phyloP scores from a whole-genome alignment of 305 asterid species.

The Fraxinus floribunda region DNA sequence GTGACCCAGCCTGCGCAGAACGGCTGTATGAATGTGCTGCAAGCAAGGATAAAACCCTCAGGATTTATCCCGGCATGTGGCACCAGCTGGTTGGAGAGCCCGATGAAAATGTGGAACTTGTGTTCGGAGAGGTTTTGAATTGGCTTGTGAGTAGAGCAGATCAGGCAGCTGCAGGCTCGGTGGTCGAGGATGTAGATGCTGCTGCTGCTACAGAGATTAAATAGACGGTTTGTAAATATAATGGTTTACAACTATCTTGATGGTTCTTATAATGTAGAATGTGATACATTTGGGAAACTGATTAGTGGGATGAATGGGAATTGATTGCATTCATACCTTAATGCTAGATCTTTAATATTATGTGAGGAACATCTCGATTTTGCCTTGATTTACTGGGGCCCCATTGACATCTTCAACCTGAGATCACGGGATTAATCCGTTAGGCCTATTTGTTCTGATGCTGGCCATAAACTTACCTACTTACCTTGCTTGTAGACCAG shows the following conservation, averaged over 20 bases:
- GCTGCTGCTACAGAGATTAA: slow-evolving; percentile 6
- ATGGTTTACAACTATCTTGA: background rate
- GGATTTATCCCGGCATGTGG: slow-evolving; percentile 75
- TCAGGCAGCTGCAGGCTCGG: slow-evolving; percentile 3
- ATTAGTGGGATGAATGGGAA: background rate
- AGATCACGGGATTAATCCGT: slow-evolving; percentile 11
- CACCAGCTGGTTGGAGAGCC: slow-evolving; percentile 91
- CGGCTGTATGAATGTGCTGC: slow-evolving; percentile 65
- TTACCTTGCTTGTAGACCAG: slow-evolving; percentile 5
- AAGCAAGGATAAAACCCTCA: slow-evolving; percentile 69
- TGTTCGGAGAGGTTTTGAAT: slow-evolving; percentile 70
- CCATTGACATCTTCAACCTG: background rate
- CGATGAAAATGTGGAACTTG: slow-evolving; percentile 71
- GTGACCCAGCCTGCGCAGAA: slow-evolving; percentile 77
- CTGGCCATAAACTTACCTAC: slow-evolving; percentile 12
- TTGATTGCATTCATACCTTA: background rate
- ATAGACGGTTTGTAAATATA: background rate
- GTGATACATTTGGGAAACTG: background rate
- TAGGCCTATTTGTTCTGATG: slow-evolving; percentile 6
- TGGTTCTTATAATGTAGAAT: background rate
- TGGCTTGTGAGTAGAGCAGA: slow-evolving; percentile 72
- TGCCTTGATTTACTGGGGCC: background rate
- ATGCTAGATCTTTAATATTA: background rate
- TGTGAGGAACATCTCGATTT: background rate
- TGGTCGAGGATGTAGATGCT: slow-evolving; percentile 11